Base-by-base conservation (phyloP, 1,284 basidiomycete species). In the Waitea zeae region DNA sequence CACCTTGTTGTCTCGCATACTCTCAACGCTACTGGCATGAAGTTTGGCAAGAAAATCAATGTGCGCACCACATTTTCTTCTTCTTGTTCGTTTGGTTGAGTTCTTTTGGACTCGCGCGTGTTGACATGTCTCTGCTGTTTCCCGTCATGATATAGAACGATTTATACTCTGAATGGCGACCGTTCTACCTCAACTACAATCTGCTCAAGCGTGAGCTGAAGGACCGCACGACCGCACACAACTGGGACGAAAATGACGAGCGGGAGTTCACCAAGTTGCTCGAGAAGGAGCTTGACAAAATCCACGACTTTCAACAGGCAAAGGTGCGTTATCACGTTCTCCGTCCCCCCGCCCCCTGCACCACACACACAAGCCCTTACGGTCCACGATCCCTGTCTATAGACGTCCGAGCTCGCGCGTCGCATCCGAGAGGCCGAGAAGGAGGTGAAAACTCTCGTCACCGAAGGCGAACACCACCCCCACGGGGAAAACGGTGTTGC, bases 241-340 rank as follows among this genome's bases (percentile, higher is more conserved):
- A 50, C 27, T 96, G 90, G 90, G 69, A 63, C 19, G 67, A 72
- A 33, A 57, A 65, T 6, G 87, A 93, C 50, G 90, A 96, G 56
- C 61, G 62, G 17, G 73, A 80, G 31, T 96, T 95, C 49, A 78
- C 76, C 15, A 54, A 51, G 28, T 67, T 81, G 58, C 74, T 97
- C 38, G 80, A 87, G 49, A 64, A 64, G 41, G 90, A 98, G 58
- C 67, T 98, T 31, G 86, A 93, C 51, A 98, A 98, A 63, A 82
- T 97, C 38, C 84, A 96, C 49, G 78, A 80, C 48, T 98, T 98
- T 54, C 95, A 98, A 52, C 86, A 80, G 49, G 59, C 67, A 31
- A 98, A 97, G 71, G 87, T 79, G 34, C 40, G 61, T 19, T 11
- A 3, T 13, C 37, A 36, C 20, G 17, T 11, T 29, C 38, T 24